Evolutionary conservation across 108 stramenopile genomes (phyloP).

Genomic region (Pseudonitzschia pungens): DNA sequence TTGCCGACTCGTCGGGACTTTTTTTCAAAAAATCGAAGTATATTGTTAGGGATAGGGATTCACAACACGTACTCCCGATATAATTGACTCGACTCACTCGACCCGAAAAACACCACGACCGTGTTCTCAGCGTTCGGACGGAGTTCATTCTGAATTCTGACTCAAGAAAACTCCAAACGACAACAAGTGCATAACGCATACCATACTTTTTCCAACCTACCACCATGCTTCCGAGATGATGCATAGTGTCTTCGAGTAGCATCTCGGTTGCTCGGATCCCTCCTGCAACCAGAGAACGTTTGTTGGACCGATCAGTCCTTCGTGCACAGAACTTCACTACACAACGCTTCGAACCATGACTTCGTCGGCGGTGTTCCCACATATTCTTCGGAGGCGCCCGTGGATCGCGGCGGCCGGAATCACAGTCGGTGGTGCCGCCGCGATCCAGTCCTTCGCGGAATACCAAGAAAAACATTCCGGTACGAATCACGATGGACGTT

Average conservation of each 20-base stretch:
- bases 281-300: too few species aligned
- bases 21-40: not conserved
- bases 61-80: too few species aligned
- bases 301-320: too few species aligned
- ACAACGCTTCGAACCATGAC: not conserved
- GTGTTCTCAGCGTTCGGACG: not conserved
- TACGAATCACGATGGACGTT: too few species aligned
- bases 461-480: conserved; percentile 14
- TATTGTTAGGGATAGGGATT: not conserved
- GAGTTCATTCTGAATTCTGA: not conserved
- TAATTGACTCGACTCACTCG: not conserved
- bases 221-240: too few species aligned
- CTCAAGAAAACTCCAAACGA: not conserved
- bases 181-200: not conserved
- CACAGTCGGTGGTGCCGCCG: conserved; percentile 1
- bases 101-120: not conserved
- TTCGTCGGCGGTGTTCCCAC: conserved; percentile 10
- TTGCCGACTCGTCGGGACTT: conserved; percentile 6
- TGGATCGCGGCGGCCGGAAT: conserved; percentile 1
- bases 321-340: too few species aligned
- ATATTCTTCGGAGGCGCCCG: conserved; percentile 15
- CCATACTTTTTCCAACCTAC: too few species aligned
- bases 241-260: too few species aligned
- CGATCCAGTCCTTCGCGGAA: conserved; percentile 3
- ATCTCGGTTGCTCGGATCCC: too few species aligned